Evolutionary conservation across 352 stramenopile species (phyloP).

Genomic region (Pythium guiyangense): DNA sequence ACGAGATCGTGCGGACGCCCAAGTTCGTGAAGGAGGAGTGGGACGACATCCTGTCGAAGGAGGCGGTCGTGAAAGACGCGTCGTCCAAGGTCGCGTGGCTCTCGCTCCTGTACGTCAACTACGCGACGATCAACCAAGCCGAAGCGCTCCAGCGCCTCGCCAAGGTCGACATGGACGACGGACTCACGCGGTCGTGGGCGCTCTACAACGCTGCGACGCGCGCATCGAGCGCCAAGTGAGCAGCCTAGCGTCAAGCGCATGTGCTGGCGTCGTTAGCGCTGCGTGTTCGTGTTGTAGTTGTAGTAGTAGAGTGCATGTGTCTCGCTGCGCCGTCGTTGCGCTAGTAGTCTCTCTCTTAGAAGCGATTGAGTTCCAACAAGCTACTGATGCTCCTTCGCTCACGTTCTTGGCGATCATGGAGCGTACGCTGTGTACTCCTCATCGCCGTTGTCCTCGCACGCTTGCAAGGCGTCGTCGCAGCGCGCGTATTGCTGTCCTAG

Average conservation of each 20-base stretch:
- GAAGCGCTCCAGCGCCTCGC: slow-evolving; percentile 19
- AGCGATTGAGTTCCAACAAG: too few species aligned
- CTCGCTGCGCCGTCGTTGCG: too few species aligned
- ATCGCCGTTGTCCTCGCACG: not conserved
- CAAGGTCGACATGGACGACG: slow-evolving; percentile 71
- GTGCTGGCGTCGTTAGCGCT: too few species aligned
- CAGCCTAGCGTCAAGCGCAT: too few species aligned
- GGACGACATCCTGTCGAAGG: slow-evolving; percentile 39
- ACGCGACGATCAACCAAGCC: slow-evolving; percentile 49
- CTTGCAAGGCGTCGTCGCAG: not conserved
- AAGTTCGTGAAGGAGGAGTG: slow-evolving; percentile 64
- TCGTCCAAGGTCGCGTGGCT: slow-evolving; percentile 53
- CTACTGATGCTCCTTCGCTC: too few species aligned
- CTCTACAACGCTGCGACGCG: slow-evolving; percentile 59
- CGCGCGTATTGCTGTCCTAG: not conserved
- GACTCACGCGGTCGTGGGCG: slow-evolving; percentile 76
- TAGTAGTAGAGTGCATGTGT: too few species aligned
- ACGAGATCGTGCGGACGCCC: slow-evolving; percentile 42
- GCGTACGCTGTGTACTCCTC: not conserved
- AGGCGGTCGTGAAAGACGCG: slow-evolving; percentile 30
- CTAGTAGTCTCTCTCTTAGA: too few species aligned
- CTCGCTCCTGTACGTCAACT: slow-evolving; percentile 72
- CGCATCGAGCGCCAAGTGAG: slow-evolving; percentile 3
- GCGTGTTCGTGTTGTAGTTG: too few species aligned
- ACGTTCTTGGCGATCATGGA: too few species aligned